Evolutionary conservation across 1,284 basidiomycete species (phyloP).

Genomic region (Boletus hoseneyae): DNA sequence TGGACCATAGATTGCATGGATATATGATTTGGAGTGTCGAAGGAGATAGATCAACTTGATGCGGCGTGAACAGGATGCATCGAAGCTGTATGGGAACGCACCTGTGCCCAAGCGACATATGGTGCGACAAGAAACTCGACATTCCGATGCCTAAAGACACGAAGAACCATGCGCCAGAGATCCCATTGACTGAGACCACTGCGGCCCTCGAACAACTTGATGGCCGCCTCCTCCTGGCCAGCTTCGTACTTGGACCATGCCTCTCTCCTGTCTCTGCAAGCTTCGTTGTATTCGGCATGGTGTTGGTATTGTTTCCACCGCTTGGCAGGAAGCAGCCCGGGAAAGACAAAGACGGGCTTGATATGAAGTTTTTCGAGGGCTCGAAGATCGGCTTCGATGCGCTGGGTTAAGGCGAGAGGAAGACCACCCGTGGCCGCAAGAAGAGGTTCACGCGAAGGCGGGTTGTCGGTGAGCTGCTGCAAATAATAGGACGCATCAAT

Average conservation of each 20-base stretch:
- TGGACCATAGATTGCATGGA: conserved; percentile 92
- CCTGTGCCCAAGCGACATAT: conserved; percentile 93
- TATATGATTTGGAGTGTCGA: conserved; percentile 90
- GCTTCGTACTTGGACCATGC: conserved; percentile 91
- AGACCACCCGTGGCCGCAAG: conserved; percentile 93
- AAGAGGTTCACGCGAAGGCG: conserved; percentile 81
- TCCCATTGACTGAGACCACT: conserved; percentile 75
- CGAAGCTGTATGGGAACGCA: conserved; percentile 37
- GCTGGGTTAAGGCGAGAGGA: conserved; percentile 79
- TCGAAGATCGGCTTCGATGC: conserved; percentile 91
- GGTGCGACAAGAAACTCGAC: conserved; percentile 97
- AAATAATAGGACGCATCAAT: conserved; percentile 97
- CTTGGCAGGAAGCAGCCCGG: conserved; percentile 74
- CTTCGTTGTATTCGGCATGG: conserved; percentile 63
- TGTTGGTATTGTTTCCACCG: conserved; percentile 56
- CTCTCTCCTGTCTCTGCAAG: conserved; percentile 70
- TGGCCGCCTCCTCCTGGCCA: conserved; percentile 84
- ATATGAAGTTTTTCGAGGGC: conserved; percentile 87
- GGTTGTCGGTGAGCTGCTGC: conserved; percentile 71
- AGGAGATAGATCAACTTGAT: conserved; percentile 88
- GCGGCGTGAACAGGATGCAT: conserved; percentile 13
- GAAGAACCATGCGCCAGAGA: conserved; percentile 86
- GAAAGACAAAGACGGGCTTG: conserved; percentile 97
- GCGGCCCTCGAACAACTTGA: conserved; percentile 73
- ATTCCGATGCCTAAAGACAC: conserved; percentile 92